These are phyloP conservation scores for Trametes cinnabarina DNA, from an alignment of 768 basidiomycete species.

Conservation along the genomic window DNA sequence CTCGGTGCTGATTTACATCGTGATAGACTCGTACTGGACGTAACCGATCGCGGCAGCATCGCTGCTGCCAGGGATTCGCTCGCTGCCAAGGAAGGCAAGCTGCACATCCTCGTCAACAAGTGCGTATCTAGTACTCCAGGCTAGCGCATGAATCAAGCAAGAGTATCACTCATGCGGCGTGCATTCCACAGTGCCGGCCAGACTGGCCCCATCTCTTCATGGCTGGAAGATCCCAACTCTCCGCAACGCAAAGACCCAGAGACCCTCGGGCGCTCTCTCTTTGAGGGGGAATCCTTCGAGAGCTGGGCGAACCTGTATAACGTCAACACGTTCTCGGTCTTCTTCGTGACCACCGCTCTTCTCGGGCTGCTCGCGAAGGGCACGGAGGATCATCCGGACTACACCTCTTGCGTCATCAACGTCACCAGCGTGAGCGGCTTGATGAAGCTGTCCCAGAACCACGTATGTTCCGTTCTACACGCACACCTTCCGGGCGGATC, in stretches of 20 bases:
- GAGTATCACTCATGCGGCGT: not conserved
- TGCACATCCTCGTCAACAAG: constrained; percentile 86
- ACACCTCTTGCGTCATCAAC: constrained; percentile 69
- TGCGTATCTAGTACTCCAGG: no score
- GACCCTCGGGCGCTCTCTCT: constrained; percentile 65
- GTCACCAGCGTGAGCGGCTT: constrained; percentile 76
- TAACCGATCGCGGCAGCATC: constrained; percentile 69
- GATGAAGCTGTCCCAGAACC: constrained; percentile 68
- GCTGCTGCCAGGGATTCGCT: constrained; percentile 50
- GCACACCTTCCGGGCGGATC: not conserved
- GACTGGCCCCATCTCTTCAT: constrained; percentile 57
- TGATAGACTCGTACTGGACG: constrained; percentile 64
- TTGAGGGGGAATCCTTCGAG: constrained; percentile 62
- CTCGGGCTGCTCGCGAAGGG: constrained; percentile 73
- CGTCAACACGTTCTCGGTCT: constrained; percentile 74
- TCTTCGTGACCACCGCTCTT: constrained; percentile 75
- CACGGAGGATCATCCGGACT: constrained; percentile 53
- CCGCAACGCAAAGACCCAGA: constrained; percentile 63
- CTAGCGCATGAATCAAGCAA: no score
- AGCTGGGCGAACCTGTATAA: constrained; percentile 61
- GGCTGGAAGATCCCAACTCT: constrained; percentile 53
- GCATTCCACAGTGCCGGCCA: constrained; percentile 62
- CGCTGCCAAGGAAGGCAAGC: constrained; percentile 58
- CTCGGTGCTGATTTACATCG: not conserved
- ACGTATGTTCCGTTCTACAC: constrained; percentile 46